A percentile compares a stretch with the other conserved stretches of the same genome.
phyloP scores from a whole-genome alignment of 768 basidiomycete genomes.

The Hygrophorus pudorinus region DNA sequence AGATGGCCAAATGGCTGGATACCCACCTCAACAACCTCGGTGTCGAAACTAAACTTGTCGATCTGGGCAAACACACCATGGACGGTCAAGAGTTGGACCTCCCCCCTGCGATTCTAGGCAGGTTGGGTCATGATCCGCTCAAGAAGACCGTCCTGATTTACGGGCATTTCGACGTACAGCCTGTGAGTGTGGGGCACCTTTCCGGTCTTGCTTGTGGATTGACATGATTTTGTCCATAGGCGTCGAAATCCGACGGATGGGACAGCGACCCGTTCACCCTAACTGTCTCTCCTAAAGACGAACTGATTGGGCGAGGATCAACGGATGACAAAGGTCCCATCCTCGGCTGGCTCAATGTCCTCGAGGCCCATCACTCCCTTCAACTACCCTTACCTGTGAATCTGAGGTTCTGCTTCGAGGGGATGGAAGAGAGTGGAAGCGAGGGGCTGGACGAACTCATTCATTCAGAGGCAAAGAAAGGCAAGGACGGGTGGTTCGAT shows the following conservation, averaged over 20 bases:
- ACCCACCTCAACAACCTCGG: conserved; percentile 66
- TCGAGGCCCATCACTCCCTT: conserved; percentile 70
- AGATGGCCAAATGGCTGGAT: conserved; percentile 81
- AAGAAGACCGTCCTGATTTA: conserved; percentile 95
- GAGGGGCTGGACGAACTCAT: conserved; percentile 89
- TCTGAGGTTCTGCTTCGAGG: conserved; percentile 86
- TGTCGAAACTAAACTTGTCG: conserved; percentile 61
- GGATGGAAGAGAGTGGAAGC: conserved; percentile 94
- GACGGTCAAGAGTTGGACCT: conserved; percentile 61
- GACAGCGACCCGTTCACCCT: conserved; percentile 77
- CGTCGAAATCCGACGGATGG: conserved; percentile 69
- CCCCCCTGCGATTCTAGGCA: conserved; percentile 78
- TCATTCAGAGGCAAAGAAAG: conserved; percentile 55
- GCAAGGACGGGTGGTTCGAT: conserved; percentile 59
- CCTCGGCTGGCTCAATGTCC: conserved; percentile 81
- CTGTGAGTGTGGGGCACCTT: conserved; percentile 33
- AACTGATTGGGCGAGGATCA: conserved; percentile 77
- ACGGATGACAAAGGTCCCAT: conserved; percentile 90
- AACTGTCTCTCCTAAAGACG: conserved; percentile 35
- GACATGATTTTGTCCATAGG: conserved; percentile 16
- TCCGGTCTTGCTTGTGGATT: neutral
- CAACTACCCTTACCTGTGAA: conserved; percentile 77
- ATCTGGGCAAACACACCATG: conserved; percentile 66
- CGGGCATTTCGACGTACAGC: conserved; percentile 94
- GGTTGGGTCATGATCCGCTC: conserved; percentile 68